Percentiles rank a stretch among this genome's conserved stretches.
Conservation (phyloP, 805 yeast species). For the Metschnikowia vanudenii region DNA sequence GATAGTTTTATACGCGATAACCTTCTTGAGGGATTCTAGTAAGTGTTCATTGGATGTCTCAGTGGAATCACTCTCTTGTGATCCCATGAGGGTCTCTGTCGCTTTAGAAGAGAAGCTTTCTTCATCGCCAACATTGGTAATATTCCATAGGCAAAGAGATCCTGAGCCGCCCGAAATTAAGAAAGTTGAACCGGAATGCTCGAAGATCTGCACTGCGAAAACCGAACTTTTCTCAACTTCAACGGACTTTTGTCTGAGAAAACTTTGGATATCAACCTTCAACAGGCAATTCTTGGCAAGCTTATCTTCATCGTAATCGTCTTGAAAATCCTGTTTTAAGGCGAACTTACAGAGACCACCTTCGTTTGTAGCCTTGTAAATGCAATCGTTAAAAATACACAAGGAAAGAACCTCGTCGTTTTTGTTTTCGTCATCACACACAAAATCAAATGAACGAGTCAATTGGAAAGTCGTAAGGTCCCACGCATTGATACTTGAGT, state of each 20-base stretch:
- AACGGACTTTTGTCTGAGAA: conserved; percentile 12
- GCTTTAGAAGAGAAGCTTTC: conserved; percentile 5
- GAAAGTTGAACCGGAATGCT: conserved; percentile 37
- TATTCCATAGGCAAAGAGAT: conserved; percentile 71
- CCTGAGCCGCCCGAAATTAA: conserved; percentile 73
- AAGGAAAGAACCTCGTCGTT: conserved; percentile 52
- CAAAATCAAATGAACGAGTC: conserved; percentile 42
- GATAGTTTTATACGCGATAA: conserved; percentile 73
- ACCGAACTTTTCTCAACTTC: conserved; percentile 34
- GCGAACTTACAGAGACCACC: conserved; percentile 38
- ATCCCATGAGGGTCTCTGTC: not conserved
- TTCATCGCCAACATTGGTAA: conserved; percentile 25
- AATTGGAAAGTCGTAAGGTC: conserved; percentile 81
- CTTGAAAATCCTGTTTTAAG: conserved; percentile 19
- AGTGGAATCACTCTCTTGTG: not conserved
- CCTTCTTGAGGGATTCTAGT: conserved; percentile 56
- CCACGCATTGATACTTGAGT: conserved; percentile 78
- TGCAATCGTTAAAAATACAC: conserved; percentile 52
- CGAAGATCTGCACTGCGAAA: conserved; percentile 53
- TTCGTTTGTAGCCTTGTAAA: conserved; percentile 59
- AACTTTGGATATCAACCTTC: conserved; percentile 11
- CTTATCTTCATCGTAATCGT: conserved; percentile 7
- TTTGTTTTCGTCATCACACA: conserved; percentile 12
- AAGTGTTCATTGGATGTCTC: conserved; percentile 56
- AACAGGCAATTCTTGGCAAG: conserved; percentile 6